These are phyloP conservation scores for Mycena rebaudengoi DNA, from an alignment of 768 basidiomycete species.

Conservation along the genomic window DNA sequence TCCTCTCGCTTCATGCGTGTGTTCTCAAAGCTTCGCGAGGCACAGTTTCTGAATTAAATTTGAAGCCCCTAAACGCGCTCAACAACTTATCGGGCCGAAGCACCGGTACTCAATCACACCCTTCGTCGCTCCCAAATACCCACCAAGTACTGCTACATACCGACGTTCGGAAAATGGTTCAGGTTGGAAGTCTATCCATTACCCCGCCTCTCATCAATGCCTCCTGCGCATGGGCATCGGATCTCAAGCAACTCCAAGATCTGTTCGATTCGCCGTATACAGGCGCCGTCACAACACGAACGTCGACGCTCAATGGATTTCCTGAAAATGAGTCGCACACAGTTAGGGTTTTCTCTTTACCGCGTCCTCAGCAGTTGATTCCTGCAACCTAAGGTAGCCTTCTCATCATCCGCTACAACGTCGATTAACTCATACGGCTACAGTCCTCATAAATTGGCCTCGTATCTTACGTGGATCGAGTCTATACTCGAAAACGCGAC, in stretches of 20 bases:
- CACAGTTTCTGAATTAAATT: too few relatives aligned
- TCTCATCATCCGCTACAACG: slow-evolving; percentile 57
- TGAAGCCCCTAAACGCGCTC: too few relatives aligned
- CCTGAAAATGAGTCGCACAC: slow-evolving; percentile 69
- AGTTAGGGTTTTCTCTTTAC: slow-evolving; percentile 44
- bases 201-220: slow-evolving; percentile 78
- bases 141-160: too few relatives aligned
- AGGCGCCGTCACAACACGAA: slow-evolving; percentile 84
- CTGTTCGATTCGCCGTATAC: slow-evolving; percentile 75
- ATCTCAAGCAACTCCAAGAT: slow-evolving; percentile 65
- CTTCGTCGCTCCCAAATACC: too few relatives aligned
- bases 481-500: slow-evolving; percentile 54
- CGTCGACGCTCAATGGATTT: slow-evolving; percentile 76
- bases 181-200: slow-evolving; percentile 63
- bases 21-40: too few relatives aligned
- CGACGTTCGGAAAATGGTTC: too few relatives aligned
- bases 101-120: too few relatives aligned
- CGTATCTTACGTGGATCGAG: slow-evolving; percentile 72
- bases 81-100: too few relatives aligned
- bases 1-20: too few relatives aligned
- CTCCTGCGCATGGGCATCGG: slow-evolving; percentile 85
- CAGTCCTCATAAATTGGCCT: slow-evolving; percentile 76
- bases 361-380: not conserved
- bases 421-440: slow-evolving; percentile 90
- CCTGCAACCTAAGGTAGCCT: slow-evolving; percentile 60